Evolutionary conservation across 139 green algal species (phyloP), one percentile per base, ranked within the genome.

Genomic region (Eudorina sp.): DNA sequence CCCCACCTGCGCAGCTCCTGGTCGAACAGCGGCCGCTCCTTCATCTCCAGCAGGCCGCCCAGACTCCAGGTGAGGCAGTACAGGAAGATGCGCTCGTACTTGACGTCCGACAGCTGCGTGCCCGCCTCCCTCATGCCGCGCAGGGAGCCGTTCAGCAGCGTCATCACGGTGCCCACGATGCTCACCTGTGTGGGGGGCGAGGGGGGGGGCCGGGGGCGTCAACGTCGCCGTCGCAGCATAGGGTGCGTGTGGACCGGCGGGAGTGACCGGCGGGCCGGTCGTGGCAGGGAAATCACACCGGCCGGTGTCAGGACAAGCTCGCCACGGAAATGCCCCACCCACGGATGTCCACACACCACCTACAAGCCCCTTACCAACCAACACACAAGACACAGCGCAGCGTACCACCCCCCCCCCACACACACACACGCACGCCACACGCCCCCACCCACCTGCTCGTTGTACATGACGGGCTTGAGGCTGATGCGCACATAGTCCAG

Each of bases 61-160:
- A 99, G 64, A 29, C 90, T 91, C 97, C 97, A 99, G 19, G 94
- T 91, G 38, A 95, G 18, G 82, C 92, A 97, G 94, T 96, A 99
- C 34, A 99, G 86, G 91, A 99, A 98, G 13, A 98, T 62, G 53
- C 95, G 94, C 94, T 98, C 96, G 69, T 95, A 95, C 86, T 95
- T 91, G 23, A 81, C 83, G 4, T 94, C 90, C 85, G 70, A 82
- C 18, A 96, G 72, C 45, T 53, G 11, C 29, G 93, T 84, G 53
- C 77, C 77, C 11, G 41, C 55, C 43, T 92, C 89, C 78, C 88
- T 89, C 11, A 89, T 72, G 0, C 66, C 73, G 64, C 91, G 83
- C 75, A 98, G 88, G 62, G 93, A 93, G 69, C 95, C 94, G 58
- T 95, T 90, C 23, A 99, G 94, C 89, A 99, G 94, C 11, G 93